Base-by-base conservation (phyloP, 129 eudicot genomes). In the Calendula officinalis region DNA sequence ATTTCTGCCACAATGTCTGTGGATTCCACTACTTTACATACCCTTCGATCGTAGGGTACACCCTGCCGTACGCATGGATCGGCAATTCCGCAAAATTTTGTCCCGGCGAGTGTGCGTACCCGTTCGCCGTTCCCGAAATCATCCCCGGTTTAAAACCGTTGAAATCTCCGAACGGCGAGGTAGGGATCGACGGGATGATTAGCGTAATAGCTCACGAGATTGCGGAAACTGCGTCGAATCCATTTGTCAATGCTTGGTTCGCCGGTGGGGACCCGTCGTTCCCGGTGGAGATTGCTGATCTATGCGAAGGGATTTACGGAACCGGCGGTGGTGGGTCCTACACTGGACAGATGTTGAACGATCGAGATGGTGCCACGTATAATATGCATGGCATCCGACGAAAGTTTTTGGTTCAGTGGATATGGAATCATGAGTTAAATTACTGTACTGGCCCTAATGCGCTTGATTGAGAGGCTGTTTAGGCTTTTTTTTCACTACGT, bases 281-380 rank as follows among this genome's bases (percentile, higher is more conserved):
- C 16, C 97, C 97, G 60, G 97, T 90, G 40, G 97, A 90, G 64
- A 86, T 90, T 10, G 97, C 91, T 13, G 97, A 90, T 77, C 75
- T 90, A 11, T 90, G 97, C 27, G 95, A 86, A 79, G 97, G 97
- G 7, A 90, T 90, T 37, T 90, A 86, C 44, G 97, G 97, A 11
- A 90, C 95, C 0, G 95, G 95, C 0, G 95, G 97, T 0, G 97
- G 97, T n/a, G 97, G 97, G 72, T 90, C 97, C 17, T 90, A 90
- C 70, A 83, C 97, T 0, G 97, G 97, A 41, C 97, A 90, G 76
- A 86, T 86, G 95, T 52, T 86, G 79, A 86, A 81, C 79, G 95
- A 79, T 51, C 46, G 4, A 41, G 97, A 86, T 77, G 97, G 97
- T 37, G 97, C 95, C 77, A 90, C 91, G 81, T 90, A 86, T 70